phyloP scores from a whole-genome alignment of 83 land plant genomes.

The Thuja plicata region DNA sequence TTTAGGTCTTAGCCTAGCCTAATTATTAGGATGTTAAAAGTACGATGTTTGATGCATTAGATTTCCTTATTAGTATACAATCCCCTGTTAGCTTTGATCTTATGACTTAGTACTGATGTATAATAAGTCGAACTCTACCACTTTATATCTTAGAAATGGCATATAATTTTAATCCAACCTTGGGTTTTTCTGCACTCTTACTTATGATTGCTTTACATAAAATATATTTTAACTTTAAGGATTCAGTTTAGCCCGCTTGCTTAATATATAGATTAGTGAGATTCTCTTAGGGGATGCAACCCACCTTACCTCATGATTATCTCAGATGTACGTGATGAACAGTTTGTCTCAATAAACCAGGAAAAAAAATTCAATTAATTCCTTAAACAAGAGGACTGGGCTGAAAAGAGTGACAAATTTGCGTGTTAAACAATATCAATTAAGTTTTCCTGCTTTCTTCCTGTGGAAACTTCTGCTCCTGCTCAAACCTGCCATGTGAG shows the following conservation, averaged over 20 bases:
- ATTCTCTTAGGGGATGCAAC: background rate
- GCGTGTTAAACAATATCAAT: background rate
- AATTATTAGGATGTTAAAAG: too few species aligned
- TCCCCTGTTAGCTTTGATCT: too few species aligned
- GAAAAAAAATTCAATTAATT: background rate
- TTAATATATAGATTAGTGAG: background rate
- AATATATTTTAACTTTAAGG: background rate
- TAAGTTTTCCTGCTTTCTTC: background rate
- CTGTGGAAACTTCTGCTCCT: background rate
- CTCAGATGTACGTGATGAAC: background rate
- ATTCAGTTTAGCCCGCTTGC: background rate
- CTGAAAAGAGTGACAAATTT: background rate
- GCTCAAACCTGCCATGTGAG: background rate
- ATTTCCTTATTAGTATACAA: too few species aligned
- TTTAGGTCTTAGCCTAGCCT: too few species aligned
- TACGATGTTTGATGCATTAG: too few species aligned
- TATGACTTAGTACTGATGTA: too few species aligned
- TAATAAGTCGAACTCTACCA: too few species aligned
- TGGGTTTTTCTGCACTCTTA: background rate
- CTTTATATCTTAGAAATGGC: background rate
- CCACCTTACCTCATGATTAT: background rate
- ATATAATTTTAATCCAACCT: background rate
- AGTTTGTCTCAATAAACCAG: background rate
- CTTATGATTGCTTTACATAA: background rate
- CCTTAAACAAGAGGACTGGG: background rate